These are phyloP conservation scores for Lichtheimia hyalospora DNA, from an alignment of 371 early-diverging fungal genomes.

Conservation along the genomic window DNA sequence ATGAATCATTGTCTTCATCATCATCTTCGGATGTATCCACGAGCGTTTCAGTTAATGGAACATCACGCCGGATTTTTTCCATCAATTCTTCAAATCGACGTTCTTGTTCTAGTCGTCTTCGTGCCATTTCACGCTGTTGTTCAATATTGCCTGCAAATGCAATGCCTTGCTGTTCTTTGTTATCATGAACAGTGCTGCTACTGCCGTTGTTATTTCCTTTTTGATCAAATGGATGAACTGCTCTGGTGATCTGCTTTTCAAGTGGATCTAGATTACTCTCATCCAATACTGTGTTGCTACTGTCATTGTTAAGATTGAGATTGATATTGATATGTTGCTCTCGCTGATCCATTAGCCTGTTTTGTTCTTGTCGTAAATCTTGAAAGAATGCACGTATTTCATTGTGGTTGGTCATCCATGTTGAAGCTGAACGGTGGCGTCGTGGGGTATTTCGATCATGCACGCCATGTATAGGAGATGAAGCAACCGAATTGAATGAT, in stretches of 20 bases:
- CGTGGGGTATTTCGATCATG: slow-evolving; percentile 1
- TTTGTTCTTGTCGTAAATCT: slow-evolving; percentile 13
- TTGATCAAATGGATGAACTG: slow-evolving; percentile 7
- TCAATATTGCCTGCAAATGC: slow-evolving; percentile 46
- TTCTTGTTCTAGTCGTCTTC: slow-evolving; percentile 32
- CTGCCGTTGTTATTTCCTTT: slow-evolving; percentile 11
- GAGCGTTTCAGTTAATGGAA: slow-evolving; percentile 6
- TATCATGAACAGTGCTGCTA: not conserved
- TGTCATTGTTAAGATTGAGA: not conserved
- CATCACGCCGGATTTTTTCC: slow-evolving; percentile 13
- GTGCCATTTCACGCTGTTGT: slow-evolving; percentile 37
- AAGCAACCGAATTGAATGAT: slow-evolving; percentile 23
- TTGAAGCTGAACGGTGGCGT: slow-evolving; percentile 6
- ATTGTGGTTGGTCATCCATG: slow-evolving; percentile 2
- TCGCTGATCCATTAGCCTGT: slow-evolving; percentile 4
- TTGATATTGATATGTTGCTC: not conserved
- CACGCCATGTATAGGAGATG: slow-evolving; percentile 15
- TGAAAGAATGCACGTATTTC: slow-evolving; percentile 9
- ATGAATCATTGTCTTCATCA: slow-evolving; percentile 28
- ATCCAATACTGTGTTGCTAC: not conserved
- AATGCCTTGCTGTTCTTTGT: slow-evolving; percentile 25
- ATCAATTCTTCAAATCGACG: slow-evolving; percentile 32
- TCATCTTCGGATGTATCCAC: slow-evolving; percentile 12
- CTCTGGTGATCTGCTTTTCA: slow-evolving; percentile 5
- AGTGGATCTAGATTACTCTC: not conserved